A percentile compares a stretch with the other conserved stretches of the same genome.
Evolutionary conservation across 177 flowering plant genomes (phyloP).

Genomic region (Telopea speciosissima): DNA sequence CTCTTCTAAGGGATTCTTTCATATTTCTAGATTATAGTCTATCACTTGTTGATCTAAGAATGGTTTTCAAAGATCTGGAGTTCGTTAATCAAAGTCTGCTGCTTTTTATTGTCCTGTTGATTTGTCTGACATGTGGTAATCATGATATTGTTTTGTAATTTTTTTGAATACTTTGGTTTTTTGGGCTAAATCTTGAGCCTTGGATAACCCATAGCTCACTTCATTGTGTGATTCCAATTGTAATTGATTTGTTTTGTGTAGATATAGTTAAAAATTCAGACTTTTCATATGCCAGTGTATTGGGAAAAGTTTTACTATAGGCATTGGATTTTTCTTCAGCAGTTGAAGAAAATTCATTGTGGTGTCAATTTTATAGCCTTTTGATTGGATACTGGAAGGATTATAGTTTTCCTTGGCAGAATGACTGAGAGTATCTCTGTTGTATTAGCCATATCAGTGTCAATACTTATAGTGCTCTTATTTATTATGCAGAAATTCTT

Average conservation of each 20-base stretch:
- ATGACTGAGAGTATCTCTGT: not conserved
- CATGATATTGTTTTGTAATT: not conserved
- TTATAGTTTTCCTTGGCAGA: not conserved
- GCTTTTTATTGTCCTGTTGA: too few species aligned
- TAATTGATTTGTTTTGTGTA: too few species aligned
- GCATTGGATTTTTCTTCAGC: too few species aligned
- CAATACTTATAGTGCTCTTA: not conserved
- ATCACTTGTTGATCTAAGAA: not conserved
- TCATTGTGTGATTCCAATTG: not conserved
- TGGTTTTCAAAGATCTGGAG: not conserved
- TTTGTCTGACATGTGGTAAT: not conserved
- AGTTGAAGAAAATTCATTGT: too few species aligned
- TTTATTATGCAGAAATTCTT: too few species aligned
- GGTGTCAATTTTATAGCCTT: not conserved
- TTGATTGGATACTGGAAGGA: not conserved
- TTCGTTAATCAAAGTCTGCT: not conserved
- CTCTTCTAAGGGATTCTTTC: not conserved
- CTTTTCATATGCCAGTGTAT: too few species aligned
- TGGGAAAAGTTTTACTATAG: too few species aligned
- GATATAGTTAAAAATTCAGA: too few species aligned
- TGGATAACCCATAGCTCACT: not conserved
- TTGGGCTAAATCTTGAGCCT: not conserved
- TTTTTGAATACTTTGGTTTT: too few species aligned
- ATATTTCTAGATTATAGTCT: not conserved
- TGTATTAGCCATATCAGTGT: not conserved